These are phyloP conservation scores for Hymenochaete sp. DNA, from an alignment of 1,284 basidiomycete genomes.

Conservation along the genomic window DNA sequence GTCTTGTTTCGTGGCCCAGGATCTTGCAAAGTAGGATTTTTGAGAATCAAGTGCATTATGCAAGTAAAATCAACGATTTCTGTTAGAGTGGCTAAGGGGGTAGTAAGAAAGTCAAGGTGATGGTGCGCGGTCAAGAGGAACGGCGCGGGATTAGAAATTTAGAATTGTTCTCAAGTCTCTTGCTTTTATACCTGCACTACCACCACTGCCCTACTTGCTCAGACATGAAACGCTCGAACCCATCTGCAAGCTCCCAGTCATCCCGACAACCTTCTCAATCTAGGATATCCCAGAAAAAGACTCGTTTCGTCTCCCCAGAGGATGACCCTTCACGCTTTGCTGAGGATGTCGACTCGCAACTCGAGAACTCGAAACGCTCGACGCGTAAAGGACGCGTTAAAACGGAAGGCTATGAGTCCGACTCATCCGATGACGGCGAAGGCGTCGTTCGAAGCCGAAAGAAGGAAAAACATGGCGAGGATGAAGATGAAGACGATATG, in stretches of 20 bases:
- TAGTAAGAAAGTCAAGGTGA: no score
- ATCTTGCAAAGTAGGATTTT: no score
- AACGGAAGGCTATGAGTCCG: conserved; percentile 87
- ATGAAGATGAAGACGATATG: conserved; percentile 77
- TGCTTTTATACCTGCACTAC: background rate
- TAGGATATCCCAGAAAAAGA: conserved; percentile 68
- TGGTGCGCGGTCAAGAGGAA: no score
- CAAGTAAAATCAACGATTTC: no score
- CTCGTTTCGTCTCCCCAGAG: conserved; percentile 69
- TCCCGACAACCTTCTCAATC: background rate
- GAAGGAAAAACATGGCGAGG: conserved; percentile 37
- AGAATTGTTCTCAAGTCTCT: background rate
- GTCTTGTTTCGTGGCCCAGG: no score
- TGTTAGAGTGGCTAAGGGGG: no score
- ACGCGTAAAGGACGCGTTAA: conserved; percentile 62
- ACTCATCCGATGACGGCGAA: conserved; percentile 88
- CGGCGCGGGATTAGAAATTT: no score
- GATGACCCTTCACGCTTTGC: conserved; percentile 69
- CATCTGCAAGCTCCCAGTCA: conserved; percentile 9
- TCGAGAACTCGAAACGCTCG: conserved; percentile 48
- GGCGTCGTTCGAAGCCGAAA: conserved; percentile 75
- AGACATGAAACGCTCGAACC: conserved; percentile 17
- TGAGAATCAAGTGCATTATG: no score
- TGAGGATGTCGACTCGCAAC: conserved; percentile 62
- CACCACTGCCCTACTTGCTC: no score